Base-by-base conservation (phyloP, 2,329 filamentous ascomycete species). In the Fusarium graminum region DNA sequence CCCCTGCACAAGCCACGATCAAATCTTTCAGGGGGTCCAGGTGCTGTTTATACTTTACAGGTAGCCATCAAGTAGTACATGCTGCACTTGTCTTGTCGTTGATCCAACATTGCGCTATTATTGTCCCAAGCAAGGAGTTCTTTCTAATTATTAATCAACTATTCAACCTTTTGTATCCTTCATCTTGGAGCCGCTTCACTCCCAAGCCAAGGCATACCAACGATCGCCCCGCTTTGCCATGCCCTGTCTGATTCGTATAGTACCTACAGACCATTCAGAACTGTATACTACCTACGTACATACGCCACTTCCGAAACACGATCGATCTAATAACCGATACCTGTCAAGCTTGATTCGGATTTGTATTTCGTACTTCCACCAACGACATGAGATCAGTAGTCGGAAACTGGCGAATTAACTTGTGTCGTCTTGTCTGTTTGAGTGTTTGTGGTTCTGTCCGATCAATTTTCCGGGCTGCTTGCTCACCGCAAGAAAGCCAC, bases 401-500 rank as follows among this genome's bases (percentile, higher is more conserved):
- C 38, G 39, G 17, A 47, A 19, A 19, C 8, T 4, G 12, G 13
- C 8, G 16, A 25, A 26, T 39, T 28, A 4, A n/a, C 42, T 28
- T 32, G 14, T 8, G 17, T 13, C 34, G 16, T 10, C 9, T 17
- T 3, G 5, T n/a, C 19, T 19, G 52, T 13, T 29, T 28, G 9
- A 28, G 13, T 6, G 19, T 30, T 32, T 34, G 9, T 32, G 4
- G 17, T 28, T 29, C 29, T 22, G 44, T 51, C 29, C 40, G 42
- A 38, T 43, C 26, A 34, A 19, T 36, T 54, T 29, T 38, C 30
- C 39, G 49, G 50, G 19, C 28, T 19, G 51, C 56, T 69, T 19
- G 51, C 56, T 69, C 65, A 71, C 65, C 68, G 59, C 68, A 47
- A 46, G 36, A 52, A 54, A 60, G 44, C 25, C 52, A 44, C 32